Percentiles rank a stretch among this genome's conserved stretches.
phyloP scores from a whole-genome alignment of 352 stramenopile genomes.

The Phytophthora hibernalis region DNA sequence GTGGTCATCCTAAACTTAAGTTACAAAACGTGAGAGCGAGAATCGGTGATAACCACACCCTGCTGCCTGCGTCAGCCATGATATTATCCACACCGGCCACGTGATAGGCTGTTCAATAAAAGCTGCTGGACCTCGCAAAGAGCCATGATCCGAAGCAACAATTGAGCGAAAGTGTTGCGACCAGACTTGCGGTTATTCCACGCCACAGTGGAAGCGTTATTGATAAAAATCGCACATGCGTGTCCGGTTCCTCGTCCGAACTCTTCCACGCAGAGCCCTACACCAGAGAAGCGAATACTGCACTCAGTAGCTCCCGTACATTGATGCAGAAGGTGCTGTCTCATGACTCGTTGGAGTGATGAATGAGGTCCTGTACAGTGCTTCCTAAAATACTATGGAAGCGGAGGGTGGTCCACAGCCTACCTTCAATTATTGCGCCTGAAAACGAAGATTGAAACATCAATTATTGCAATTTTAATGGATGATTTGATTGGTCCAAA shows the following conservation, averaged over 20 bases:
- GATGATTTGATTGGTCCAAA: too few species aligned
- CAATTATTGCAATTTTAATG: too few species aligned
- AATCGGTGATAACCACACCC: constrained; percentile 20
- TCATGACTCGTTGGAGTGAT: not conserved
- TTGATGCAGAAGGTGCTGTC: constrained; percentile 15
- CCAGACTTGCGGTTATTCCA: constrained; percentile 15
- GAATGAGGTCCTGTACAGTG: not conserved
- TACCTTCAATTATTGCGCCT: too few species aligned
- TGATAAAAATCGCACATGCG: constrained; percentile 14
- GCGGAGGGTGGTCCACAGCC: too few species aligned
- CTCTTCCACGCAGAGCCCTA: not conserved
- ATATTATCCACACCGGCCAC: constrained; percentile 12
- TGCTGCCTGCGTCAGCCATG: constrained; percentile 27
- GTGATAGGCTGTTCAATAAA: constrained; percentile 17
- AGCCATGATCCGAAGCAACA: constrained; percentile 18
- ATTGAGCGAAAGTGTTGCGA: constrained; percentile 17
- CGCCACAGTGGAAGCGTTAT: constrained; percentile 19
- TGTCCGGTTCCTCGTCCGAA: too few species aligned
- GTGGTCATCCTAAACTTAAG: constrained; percentile 3
- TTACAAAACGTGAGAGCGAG: constrained; percentile 3
- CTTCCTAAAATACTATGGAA: too few species aligned
- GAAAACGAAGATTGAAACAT: too few species aligned
- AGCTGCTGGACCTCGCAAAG: constrained; percentile 9
- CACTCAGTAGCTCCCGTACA: constrained; percentile 19
- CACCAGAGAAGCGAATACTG: constrained; percentile 14